These are phyloP conservation scores for Acacia melanoxylon DNA, from an alignment of 306 rosid species.

Conservation along the genomic window DNA sequence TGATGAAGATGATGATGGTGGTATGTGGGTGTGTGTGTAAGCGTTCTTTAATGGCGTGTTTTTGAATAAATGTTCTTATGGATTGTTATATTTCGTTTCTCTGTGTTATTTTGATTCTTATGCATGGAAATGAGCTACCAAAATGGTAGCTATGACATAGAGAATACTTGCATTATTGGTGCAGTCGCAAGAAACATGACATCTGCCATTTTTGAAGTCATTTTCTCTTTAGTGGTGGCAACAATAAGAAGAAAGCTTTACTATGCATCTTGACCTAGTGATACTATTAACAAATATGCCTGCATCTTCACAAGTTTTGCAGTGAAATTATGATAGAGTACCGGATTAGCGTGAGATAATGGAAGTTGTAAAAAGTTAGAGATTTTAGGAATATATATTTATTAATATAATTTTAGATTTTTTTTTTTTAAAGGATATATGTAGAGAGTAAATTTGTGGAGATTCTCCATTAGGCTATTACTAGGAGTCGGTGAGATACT, in stretches of 20 bases:
- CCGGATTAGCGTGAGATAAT: no score
- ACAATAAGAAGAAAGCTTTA: neutral
- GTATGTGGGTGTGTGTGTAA: conserved; percentile 22
- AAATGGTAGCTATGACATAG: neutral
- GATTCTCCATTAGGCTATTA: no score
- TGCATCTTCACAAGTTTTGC: neutral
- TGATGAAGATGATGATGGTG: conserved; percentile 84
- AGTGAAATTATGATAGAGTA: neutral
- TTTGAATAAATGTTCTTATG: neutral
- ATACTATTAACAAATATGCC: conserved; percentile 9
- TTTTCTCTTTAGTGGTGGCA: conserved; percentile 3
- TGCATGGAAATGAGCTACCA: neutral
- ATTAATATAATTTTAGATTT: no score
- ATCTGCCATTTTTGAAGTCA: neutral
- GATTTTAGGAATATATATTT: no score
- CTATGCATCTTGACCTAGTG: neutral
- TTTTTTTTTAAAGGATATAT: no score
- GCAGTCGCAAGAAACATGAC: neutral
- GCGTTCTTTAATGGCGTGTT: neutral
- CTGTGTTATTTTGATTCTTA: conserved; percentile 8
- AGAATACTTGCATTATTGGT: conserved; percentile 16
- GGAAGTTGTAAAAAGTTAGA: no score
- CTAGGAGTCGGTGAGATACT: no score
- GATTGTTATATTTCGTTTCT: conserved; percentile 1
- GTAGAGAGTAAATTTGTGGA: no score